Conservation (phyloP, 805 yeast species). For the Yamadazyma tumulicola region DNA sequence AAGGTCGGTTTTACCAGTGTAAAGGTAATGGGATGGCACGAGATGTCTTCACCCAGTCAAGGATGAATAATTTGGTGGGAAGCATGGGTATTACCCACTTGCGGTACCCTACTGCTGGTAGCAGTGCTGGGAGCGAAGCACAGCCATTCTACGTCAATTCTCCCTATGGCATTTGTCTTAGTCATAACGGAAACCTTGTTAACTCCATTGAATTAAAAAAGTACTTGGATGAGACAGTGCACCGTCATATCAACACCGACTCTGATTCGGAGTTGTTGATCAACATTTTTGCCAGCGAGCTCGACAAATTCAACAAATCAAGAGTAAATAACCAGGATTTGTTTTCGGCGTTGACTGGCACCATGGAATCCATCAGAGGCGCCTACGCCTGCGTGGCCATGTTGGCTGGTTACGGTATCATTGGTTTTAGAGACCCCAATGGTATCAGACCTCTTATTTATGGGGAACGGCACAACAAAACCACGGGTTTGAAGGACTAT, state of each 20-base stretch:
- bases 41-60: slow-evolving; percentile 85
- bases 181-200: slow-evolving; percentile 94
- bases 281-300: slow-evolving; percentile 87
- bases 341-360: slow-evolving; percentile 80
- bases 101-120: slow-evolving; percentile 97
- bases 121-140: slow-evolving; percentile 93
- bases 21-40: slow-evolving; percentile 99
- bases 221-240: slow-evolving; percentile 88
- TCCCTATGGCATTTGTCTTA: slow-evolving; percentile 87
- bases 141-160: slow-evolving; percentile 98
- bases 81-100: slow-evolving; percentile 94
- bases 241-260: slow-evolving; percentile 96
- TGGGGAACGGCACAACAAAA: slow-evolving; percentile 69
- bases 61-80: slow-evolving; percentile 80
- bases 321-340: slow-evolving; percentile 90
- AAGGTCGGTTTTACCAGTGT: slow-evolving; percentile 94
- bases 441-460: slow-evolving; percentile 89
- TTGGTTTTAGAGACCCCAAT: slow-evolving; percentile 96
- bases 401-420: slow-evolving; percentile 92
- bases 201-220: slow-evolving; percentile 74
- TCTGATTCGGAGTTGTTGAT: slow-evolving; percentile 89
- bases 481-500: slow-evolving; percentile 73
- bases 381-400: slow-evolving; percentile 96
- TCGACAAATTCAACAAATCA: slow-evolving; percentile 86
- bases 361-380: slow-evolving; percentile 79